Evolutionary conservation across 2,329 filamentous ascomycete species (phyloP), one percentile per base, ranked within the genome.

Genomic region (Diaporthe destruens): DNA sequence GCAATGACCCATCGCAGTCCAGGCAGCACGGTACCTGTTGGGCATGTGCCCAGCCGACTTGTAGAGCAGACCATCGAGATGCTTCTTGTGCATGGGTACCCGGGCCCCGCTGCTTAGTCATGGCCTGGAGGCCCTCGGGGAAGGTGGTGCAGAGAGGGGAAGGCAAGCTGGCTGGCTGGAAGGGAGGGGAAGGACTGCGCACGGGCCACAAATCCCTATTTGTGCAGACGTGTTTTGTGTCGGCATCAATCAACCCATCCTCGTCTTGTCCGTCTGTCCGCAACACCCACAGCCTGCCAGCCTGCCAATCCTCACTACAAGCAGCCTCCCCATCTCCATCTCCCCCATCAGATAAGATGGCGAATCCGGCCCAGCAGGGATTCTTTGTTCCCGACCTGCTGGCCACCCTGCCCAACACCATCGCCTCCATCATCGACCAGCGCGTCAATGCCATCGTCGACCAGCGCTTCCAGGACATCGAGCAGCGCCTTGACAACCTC

Each of bases 341-440:
- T 36, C 34, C 71, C 25, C 49, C 51, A 49, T 51, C 61, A 42
- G 36, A 69, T 44, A 54, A 57, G 32, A 74, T 74, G 72, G 72
- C 72, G 53, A 74, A 74, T 51, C 71, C 70, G 51, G 67, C 63
- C 72, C 44, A 63, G 65, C 70, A 66, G 66, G 56, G 70, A 36
- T 74, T 74, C 57, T 74, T 74, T 29, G 72, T 74, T 49, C 72
- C 70, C 29, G 72, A 74, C 42, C 71, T 74, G 57, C 70, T 69
- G 34, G 57, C 47, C 42, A 67, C 70, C 66, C 66, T 74, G 70
- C 61, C 70, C 7, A 74, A 61, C 66, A 74, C 72, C 66, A 44
- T 74, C 70, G 70, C 71, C 57, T 68, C 72, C 66, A 63, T 72
- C 72, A 72, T 74, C 66, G 72, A 74, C 66, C 72, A 74, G 39